Percentiles rank a stretch among this genome's conserved stretches.
Conservation (phyloP, 179 eudicot species). For the Gypsophila paniculata region DNA sequence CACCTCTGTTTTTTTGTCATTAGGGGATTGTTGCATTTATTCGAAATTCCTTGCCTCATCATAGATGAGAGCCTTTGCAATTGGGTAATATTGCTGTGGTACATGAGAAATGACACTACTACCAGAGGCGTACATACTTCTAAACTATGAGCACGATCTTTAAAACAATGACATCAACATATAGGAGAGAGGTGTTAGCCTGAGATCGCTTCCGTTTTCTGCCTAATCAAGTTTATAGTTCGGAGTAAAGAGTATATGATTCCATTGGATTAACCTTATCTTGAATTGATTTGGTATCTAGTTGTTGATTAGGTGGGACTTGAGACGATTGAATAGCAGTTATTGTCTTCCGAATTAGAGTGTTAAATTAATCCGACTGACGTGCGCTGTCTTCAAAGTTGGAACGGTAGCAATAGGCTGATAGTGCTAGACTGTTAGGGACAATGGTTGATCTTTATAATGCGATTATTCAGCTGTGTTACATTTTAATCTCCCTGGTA, state of each 20-base stretch:
- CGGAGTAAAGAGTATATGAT: background rate
- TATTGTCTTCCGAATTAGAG: background rate
- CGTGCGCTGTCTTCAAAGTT: background rate
- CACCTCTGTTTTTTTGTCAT: background rate
- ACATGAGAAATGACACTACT: background rate
- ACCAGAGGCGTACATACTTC: background rate
- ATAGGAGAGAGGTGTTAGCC: background rate
- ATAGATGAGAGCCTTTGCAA: background rate
- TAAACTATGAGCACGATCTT: background rate
- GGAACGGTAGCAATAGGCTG: conserved; percentile 1
- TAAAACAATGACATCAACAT: background rate
- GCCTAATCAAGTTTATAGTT: background rate
- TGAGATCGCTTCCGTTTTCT: background rate
- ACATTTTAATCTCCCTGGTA: conserved; percentile 2
- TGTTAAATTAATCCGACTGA: background rate
- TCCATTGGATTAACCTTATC: background rate
- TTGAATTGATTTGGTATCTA: background rate
- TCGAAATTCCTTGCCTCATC: background rate
- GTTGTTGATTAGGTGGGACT: background rate
- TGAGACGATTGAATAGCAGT: background rate
- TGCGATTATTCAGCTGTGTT: background rate
- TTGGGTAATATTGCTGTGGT: background rate
- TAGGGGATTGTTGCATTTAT: background rate
- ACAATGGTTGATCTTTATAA: background rate
- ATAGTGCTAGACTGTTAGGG: background rate